These are phyloP conservation scores for Ajuga reptans DNA, from an alignment of 305 asterid genomes.

Conservation along the genomic window DNA sequence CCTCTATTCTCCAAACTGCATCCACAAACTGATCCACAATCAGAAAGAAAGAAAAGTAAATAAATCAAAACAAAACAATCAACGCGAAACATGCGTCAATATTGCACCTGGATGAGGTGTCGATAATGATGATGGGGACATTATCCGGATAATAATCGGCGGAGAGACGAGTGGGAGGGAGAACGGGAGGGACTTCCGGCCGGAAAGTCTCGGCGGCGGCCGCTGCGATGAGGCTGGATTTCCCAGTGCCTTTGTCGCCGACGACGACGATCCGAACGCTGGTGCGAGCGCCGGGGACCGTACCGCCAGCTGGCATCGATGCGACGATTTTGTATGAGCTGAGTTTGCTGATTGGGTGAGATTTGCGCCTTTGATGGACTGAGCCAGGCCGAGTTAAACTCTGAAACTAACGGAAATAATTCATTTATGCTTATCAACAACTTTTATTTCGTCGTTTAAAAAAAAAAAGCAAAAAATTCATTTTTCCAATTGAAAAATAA, in stretches of 20 bases:
- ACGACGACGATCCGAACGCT: constrained; percentile 79
- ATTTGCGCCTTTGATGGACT: constrained; percentile 11
- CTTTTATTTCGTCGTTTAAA: too few species aligned
- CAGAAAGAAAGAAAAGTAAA: neutral
- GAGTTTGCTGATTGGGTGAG: constrained; percentile 17
- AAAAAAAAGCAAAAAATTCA: too few species aligned
- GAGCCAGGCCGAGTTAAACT: constrained; percentile 1
- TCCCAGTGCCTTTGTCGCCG: constrained; percentile 91
- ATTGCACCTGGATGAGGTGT: constrained; percentile 76
- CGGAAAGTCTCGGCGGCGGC: constrained; percentile 81
- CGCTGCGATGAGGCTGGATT: constrained; percentile 87
- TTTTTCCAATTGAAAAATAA: too few species aligned
- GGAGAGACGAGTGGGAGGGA: constrained; percentile 89
- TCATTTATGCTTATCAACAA: too few species aligned
- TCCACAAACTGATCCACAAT: constrained; percentile 20
- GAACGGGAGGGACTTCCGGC: constrained; percentile 72
- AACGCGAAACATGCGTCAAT: neutral
- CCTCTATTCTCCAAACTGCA: constrained; percentile 90
- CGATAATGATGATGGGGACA: constrained; percentile 73
- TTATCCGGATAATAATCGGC: constrained; percentile 85
- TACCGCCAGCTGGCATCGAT: constrained; percentile 48
- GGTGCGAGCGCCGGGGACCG: constrained; percentile 50
- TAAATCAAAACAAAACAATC: neutral
- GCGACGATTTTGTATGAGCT: constrained; percentile 10
- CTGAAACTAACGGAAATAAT: too few species aligned